Evolutionary conservation across 1,284 basidiomycete species (phyloP).

Genomic region (Rhodotorula sp.): DNA sequence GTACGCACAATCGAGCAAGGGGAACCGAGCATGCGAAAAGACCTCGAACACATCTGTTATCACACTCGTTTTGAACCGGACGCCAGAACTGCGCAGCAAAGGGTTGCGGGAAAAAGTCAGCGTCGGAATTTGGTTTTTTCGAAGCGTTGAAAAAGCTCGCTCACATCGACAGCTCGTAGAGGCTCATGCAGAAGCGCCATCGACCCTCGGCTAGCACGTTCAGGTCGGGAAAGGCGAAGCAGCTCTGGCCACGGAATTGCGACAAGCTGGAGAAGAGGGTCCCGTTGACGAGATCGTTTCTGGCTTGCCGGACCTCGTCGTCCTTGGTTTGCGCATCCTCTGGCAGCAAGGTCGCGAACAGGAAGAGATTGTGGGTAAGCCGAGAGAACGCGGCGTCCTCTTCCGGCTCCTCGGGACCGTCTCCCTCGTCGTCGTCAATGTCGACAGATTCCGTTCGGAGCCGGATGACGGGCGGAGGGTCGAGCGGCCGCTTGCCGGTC

Average conservation of each 20-base stretch:
- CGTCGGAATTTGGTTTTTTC: background rate
- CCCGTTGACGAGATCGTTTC: constrained; percentile 75
- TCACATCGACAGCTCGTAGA: constrained; percentile 91
- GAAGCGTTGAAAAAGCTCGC: constrained; percentile 44
- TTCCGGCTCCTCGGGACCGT: constrained; percentile 42
- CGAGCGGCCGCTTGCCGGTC: constrained; percentile 74
- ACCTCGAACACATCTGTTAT: constrained; percentile 87
- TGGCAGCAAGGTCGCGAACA: constrained; percentile 72
- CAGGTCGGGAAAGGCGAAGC: constrained; percentile 51
- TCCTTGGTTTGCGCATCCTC: constrained; percentile 56
- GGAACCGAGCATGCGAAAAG: constrained; percentile 86
- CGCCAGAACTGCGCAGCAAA: constrained; percentile 61
- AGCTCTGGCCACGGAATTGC: constrained; percentile 88
- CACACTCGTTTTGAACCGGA: constrained; percentile 81
- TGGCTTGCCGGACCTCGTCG: constrained; percentile 93
- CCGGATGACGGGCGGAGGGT: constrained; percentile 95
- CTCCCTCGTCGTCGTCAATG: constrained; percentile 38
- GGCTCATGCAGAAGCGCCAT: constrained; percentile 79
- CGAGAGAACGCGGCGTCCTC: constrained; percentile 33
- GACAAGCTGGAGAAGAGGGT: constrained; percentile 90
- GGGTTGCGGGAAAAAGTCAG: background rate
- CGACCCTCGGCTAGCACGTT: constrained; percentile 74
- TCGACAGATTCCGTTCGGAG: constrained; percentile 67
- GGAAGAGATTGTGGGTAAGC: constrained; percentile 79
- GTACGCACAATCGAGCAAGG: constrained; percentile 62